Percentiles rank a stretch among this genome's conserved stretches.
Conservation (phyloP, 2,329 filamentous ascomycete genomes). For the Talaromyces sp. region DNA sequence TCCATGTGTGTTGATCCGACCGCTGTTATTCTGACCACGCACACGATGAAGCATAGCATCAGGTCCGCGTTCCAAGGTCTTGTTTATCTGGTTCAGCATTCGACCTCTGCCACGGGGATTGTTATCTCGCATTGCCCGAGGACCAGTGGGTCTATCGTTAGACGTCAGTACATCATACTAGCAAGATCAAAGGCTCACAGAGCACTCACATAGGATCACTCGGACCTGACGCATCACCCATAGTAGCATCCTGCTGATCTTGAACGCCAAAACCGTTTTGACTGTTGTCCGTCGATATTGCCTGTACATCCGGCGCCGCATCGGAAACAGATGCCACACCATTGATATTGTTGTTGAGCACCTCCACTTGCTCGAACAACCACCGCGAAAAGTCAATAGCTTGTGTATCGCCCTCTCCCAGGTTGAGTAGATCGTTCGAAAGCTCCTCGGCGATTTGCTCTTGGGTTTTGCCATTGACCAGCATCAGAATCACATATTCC, state of each 20-base stretch:
- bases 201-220: constrained; percentile 39
- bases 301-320: constrained; percentile 24
- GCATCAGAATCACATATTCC: constrained; percentile 96
- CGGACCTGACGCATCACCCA: constrained; percentile 55
- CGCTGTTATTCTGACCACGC: constrained; percentile 65
- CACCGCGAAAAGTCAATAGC: constrained; percentile 82
- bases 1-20: constrained; percentile 75
- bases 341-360: constrained; percentile 61
- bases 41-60: constrained; percentile 79
- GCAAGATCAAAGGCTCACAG: neutral
- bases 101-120: constrained; percentile 66
- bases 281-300: constrained; percentile 34
- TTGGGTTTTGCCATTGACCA: constrained; percentile 90
- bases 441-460: constrained; percentile 85
- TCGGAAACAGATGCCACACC: constrained; percentile 37
- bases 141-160: constrained; percentile 73
- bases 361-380: constrained; percentile 84
- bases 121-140: constrained; percentile 86
- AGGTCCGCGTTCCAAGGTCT: constrained; percentile 71
- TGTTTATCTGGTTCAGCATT: constrained; percentile 79
- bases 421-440: constrained; percentile 76
- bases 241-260: constrained; percentile 64
- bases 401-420: constrained; percentile 76
- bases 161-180: constrained; percentile 24
- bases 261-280: constrained; percentile 30